Percentiles rank a stretch among this genome's conserved stretches.
Evolutionary conservation across 345 rosid genomes (phyloP).

Genomic region (Citrus medica): DNA sequence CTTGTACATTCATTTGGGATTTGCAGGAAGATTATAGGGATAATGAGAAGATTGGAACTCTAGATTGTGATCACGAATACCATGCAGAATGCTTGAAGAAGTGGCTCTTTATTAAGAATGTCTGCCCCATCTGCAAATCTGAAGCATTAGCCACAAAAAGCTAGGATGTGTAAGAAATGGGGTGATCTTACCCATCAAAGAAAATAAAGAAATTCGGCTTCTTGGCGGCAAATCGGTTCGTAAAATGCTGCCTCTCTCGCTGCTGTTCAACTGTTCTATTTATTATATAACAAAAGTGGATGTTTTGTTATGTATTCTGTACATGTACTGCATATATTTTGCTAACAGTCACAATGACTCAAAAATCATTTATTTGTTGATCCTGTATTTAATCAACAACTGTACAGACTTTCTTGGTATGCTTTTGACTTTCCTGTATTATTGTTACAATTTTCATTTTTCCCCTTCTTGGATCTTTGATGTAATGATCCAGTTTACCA

Average conservation of each 20-base stretch:
- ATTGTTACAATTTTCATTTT: not conserved
- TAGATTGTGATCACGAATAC: slow-evolving; percentile 76
- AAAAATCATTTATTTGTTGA: slow-evolving; percentile 29
- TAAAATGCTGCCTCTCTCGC: slow-evolving; percentile 13
- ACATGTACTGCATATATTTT: slow-evolving; percentile 37
- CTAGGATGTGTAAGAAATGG: slow-evolving; percentile 14
- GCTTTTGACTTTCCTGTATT: slow-evolving; percentile 12
- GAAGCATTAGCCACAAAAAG: slow-evolving; percentile 52
- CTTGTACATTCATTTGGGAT: slow-evolving; percentile 4
- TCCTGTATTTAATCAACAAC: slow-evolving; percentile 21
- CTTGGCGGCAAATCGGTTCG: not conserved
- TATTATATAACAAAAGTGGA: slow-evolving; percentile 26
- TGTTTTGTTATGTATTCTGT: slow-evolving; percentile 43
- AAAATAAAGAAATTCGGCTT: slow-evolving; percentile 4
- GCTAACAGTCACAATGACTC: slow-evolving; percentile 32
- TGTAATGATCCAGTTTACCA: not conserved
- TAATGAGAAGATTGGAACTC: slow-evolving; percentile 53
- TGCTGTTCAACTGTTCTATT: slow-evolving; percentile 28
- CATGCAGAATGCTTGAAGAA: slow-evolving; percentile 80
- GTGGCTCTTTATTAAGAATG: slow-evolving; percentile 81
- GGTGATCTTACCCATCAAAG: not conserved
- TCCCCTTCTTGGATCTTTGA: not conserved
- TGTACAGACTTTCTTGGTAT: slow-evolving; percentile 29
- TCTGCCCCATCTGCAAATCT: slow-evolving; percentile 86
- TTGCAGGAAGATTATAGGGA: slow-evolving; percentile 61